These are phyloP conservation scores for Panicum hallii DNA, from an alignment of 202 grass and related monocot genomes.

Conservation along the genomic window DNA sequence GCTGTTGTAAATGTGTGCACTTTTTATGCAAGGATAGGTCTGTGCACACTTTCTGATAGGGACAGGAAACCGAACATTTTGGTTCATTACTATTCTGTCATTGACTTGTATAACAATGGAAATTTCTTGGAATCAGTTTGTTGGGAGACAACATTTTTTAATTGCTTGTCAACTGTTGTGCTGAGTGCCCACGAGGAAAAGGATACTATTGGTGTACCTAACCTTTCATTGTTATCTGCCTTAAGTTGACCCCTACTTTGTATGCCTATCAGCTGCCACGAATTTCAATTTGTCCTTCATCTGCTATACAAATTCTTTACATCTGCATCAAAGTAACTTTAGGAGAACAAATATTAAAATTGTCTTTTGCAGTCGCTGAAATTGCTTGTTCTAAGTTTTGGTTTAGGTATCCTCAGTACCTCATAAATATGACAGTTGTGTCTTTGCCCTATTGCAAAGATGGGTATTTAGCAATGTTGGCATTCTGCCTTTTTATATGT, in stretches of 20 bases:
- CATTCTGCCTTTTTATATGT: background rate
- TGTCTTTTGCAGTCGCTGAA: background rate
- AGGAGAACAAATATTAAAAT: slow-evolving; percentile 9
- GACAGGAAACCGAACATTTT: slow-evolving; percentile 10
- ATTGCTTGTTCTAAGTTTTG: background rate
- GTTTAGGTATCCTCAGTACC: background rate
- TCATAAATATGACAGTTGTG: background rate
- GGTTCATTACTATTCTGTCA: slow-evolving; percentile 12
- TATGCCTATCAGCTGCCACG: slow-evolving; percentile 7
- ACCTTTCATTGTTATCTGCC: slow-evolving; percentile 22
- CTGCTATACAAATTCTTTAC: background rate
- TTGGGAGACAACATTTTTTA: slow-evolving; percentile 28
- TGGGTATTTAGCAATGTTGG: background rate
- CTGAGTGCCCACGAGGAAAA: slow-evolving; percentile 12
- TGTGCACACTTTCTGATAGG: slow-evolving; percentile 28
- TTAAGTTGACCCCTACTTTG: slow-evolving; percentile 28
- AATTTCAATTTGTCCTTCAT: background rate
- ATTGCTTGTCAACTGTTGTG: slow-evolving; percentile 41
- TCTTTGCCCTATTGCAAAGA: background rate
- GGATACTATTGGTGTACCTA: slow-evolving; percentile 30
- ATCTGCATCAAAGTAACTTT: background rate
- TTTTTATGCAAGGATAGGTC: background rate
- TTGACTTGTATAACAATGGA: slow-evolving; percentile 10
- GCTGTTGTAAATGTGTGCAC: background rate
- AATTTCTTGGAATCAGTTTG: slow-evolving; percentile 7